These are phyloP conservation scores for Paramecium sexaurelia DNA, from an alignment of 73 alveolate species.

Conservation along the genomic window DNA sequence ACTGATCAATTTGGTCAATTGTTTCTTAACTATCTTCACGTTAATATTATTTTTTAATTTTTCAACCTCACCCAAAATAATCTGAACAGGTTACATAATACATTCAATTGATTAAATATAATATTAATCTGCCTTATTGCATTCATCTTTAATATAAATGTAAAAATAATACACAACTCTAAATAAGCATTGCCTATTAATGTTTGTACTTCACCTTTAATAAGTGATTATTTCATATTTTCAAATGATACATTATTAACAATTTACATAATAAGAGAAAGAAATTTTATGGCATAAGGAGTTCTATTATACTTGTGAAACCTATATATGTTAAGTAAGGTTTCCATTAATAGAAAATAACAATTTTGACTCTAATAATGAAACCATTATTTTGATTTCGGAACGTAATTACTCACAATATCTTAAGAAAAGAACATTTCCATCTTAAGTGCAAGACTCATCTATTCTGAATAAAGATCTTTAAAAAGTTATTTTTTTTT, in stretches of 20 bases:
- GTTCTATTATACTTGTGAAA: not conserved
- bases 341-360: not conserved
- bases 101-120: not conserved
- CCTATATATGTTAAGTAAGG: not conserved
- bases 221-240: not conserved
- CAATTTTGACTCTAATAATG: not conserved
- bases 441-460: not conserved
- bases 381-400: constrained; percentile 15
- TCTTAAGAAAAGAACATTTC: constrained; percentile 22
- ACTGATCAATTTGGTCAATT: constrained; percentile 4
- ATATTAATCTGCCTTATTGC: not conserved
- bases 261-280: not conserved
- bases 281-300: not conserved
- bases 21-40: not conserved
- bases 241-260: not conserved
- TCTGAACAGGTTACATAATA: not conserved
- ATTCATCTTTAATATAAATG: not conserved
- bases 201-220: not conserved
- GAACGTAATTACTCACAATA: not conserved
- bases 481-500: constrained; percentile 10
- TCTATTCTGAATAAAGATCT: not conserved
- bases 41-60: not conserved
- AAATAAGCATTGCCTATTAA: constrained; percentile 27
- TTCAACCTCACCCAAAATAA: not conserved
- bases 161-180: not conserved